Evolutionary conservation across 495 filamentous ascomycete genomes (phyloP).

Genomic region (Tuber indicum): DNA sequence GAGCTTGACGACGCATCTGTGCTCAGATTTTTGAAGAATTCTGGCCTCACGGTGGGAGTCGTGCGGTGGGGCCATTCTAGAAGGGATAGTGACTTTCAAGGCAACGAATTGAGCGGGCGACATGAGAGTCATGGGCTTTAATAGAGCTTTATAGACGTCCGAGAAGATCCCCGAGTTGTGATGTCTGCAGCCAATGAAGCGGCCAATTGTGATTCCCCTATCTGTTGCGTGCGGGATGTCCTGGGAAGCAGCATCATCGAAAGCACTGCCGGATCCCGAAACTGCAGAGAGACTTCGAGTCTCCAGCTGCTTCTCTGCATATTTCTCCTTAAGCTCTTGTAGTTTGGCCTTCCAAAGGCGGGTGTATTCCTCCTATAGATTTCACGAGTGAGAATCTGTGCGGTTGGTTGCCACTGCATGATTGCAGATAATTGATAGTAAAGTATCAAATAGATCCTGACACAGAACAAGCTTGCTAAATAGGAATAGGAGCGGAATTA

Average conservation of each 20-base stretch:
- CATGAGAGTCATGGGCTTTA: constrained; percentile 2
- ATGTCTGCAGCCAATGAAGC: constrained; percentile 62
- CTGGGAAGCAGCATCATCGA: constrained; percentile 7
- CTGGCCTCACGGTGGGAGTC: constrained; percentile 68
- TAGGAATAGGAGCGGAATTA: constrained; percentile 4
- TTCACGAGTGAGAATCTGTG: constrained; percentile 28
- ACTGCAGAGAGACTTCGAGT: background rate
- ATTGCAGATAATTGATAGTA: background rate
- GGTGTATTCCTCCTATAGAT: constrained; percentile 25
- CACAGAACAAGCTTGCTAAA: background rate
- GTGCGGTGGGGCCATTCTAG: constrained; percentile 67
- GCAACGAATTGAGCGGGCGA: constrained; percentile 52
- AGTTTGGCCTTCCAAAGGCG: constrained; percentile 28
- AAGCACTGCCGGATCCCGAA: background rate
- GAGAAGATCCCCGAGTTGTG: constrained; percentile 73
- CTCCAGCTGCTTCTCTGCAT: background rate
- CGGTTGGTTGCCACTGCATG: background rate
- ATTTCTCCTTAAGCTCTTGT: constrained; percentile 10
- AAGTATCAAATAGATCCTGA: background rate
- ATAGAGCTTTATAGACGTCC: constrained; percentile 61
- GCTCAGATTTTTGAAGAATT: constrained; percentile 52
- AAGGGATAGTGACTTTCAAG: constrained; percentile 80
- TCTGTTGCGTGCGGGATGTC: constrained; percentile 1
- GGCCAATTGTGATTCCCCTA: constrained; percentile 53
- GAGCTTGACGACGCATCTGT: constrained; percentile 57